Evolutionary conservation across 257 asterid genomes (phyloP).

Genomic region (Solanum paucissectum): DNA sequence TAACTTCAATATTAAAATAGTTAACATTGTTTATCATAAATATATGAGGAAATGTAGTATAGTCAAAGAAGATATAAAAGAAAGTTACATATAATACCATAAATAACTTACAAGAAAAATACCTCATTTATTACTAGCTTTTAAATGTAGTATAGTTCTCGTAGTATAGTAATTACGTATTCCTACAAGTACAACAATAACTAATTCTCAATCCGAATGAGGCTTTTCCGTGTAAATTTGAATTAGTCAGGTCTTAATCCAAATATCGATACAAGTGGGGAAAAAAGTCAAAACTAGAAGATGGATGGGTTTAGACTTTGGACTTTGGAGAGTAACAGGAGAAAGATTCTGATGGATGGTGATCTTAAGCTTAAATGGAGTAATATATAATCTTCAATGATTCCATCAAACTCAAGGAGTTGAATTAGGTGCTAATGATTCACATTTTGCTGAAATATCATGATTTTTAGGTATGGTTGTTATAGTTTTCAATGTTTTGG

Average conservation of each 20-base stretch:
- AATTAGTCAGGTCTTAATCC: not conserved
- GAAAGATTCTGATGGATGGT: not conserved
- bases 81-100: no score
- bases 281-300: not conserved
- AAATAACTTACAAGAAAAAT: not conserved
- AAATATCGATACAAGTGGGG: no score
- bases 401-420: not conserved
- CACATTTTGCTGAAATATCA: not conserved
- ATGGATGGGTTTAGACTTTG: not conserved
- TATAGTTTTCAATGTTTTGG: not conserved
- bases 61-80: not conserved
- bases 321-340: not conserved
- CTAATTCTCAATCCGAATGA: not conserved
- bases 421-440: not conserved
- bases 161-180: not conserved
- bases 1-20: no score
- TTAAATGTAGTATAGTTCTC: not conserved
- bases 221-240: no score
- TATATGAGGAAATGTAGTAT: not conserved
- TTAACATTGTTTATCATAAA: not conserved
- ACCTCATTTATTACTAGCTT: not conserved
- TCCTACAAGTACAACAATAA: not conserved
- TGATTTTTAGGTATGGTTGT: not conserved
- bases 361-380: not conserved
- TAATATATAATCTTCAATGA: not conserved